Base-by-base conservation (phyloP, 257 asterid genomes). In the Nicotiana tabacum region DNA sequence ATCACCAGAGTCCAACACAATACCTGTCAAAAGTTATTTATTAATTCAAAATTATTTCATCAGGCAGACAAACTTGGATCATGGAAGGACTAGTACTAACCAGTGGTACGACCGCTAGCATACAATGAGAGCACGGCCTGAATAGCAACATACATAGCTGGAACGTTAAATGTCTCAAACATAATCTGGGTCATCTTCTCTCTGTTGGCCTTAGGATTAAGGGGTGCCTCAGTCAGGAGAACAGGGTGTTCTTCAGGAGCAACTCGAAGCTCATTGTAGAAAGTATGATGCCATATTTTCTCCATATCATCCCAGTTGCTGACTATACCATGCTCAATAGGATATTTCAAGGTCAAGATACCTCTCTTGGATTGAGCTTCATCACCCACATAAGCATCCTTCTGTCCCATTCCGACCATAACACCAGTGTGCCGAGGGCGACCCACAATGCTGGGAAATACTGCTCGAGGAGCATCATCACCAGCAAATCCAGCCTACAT, bases 361-460 rank as follows among this genome's bases (percentile, higher is more conserved):
- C 91, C 91, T 79, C 91, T 87, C 70, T 89, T 89, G 10, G 91
- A 89, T 46, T 89, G 91, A 66, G 91, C 91, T 65, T 89, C 91
- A 33, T 89, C 91, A 43, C 91, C 90, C 53, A 88, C 90, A 53
- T 88, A 88, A 27, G 91, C 91, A 74, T 88, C 91, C 84, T 88
- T 88, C 84, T 88, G 91, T 17, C 91, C 91, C 91, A 88, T 88
- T 27, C 91, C 91, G n/a, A 88, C 91, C 90, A 88, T 88, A 46
- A 88, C 90, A 81, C 91, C 91, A 24, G 91, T 88, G 82, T 88
- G 91, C 30, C 91, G 66, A 30, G 91, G 91, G 6, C 91, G 89
- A 37, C 91, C 91, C 56, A 88, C 90, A 76, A 88, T 88, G 29
- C 91, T 88, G 43, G 91, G 91, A 70, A 88, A 86, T 29, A 88